These are phyloP conservation scores for Sutorius eximius DNA, from an alignment of 1,284 basidiomycete genomes.

Conservation along the genomic window DNA sequence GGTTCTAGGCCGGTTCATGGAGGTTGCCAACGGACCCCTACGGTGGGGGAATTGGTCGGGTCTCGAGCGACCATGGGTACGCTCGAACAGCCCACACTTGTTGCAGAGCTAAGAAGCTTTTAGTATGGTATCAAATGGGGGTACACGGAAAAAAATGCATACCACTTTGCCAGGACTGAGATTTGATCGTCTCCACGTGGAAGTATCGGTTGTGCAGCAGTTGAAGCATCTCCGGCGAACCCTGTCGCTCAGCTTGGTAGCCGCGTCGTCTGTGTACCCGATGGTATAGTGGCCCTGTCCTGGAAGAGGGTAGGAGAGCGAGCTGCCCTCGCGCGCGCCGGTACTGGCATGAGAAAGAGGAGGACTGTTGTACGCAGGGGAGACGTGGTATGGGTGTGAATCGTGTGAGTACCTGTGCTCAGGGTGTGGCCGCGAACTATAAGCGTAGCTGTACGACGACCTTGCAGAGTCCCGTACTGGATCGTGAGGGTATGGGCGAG, in stretches of 20 bases:
- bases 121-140: conserved; percentile 10
- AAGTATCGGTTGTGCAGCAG: conserved; percentile 81
- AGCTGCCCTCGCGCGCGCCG: conserved; percentile 25
- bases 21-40: conserved; percentile 60
- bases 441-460: conserved; percentile 34
- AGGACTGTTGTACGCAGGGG: conserved; percentile 32
- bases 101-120: conserved; percentile 67
- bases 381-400: conserved; percentile 33
- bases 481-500: conserved; percentile 38
- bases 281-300: conserved; percentile 42
- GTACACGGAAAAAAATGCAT: conserved; percentile 27
- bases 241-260: conserved; percentile 73
- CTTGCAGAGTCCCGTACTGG: conserved; percentile 36
- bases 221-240: conserved; percentile 77
- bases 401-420: conserved; percentile 36
- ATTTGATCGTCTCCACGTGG: conserved; percentile 76
- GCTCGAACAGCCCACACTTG: conserved; percentile 81
- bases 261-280: conserved; percentile 70
- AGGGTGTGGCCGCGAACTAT: conserved; percentile 27
- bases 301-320: conserved; percentile 38
- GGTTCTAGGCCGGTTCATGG: conserved; percentile 35
- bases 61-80: conserved; percentile 75
- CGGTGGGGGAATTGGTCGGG: conserved; percentile 82
- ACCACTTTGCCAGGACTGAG: conserved; percentile 80
- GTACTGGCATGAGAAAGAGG: conserved; percentile 22